A percentile compares a stretch with the other conserved stretches of the same genome.
phyloP scores from a whole-genome alignment of 1,139 yeast genomes.

The Diutina siamensis region DNA sequence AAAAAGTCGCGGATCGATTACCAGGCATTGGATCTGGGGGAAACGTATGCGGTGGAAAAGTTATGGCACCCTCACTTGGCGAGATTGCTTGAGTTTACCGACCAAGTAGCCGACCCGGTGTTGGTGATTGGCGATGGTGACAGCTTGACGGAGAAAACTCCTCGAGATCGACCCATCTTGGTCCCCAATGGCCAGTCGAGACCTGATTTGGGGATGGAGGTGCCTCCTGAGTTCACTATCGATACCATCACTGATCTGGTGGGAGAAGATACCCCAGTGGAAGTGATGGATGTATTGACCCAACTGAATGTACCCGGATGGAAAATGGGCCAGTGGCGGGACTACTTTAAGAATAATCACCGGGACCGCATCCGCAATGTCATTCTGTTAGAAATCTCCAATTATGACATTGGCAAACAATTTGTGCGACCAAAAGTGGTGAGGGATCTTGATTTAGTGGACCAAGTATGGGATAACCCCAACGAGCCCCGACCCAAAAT shows the following conservation, averaged over 20 bases:
- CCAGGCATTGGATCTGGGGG: slow-evolving; percentile 71
- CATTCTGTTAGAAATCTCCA: slow-evolving; percentile 67
- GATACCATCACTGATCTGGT: slow-evolving; percentile 45
- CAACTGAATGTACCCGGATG: slow-evolving; percentile 63
- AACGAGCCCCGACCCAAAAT: slow-evolving; percentile 48
- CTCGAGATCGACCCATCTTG: slow-evolving; percentile 22
- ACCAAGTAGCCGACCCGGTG: slow-evolving; percentile 7
- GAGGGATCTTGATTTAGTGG: slow-evolving; percentile 57
- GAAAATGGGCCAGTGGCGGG: slow-evolving; percentile 65
- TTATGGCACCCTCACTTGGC: slow-evolving; percentile 53
- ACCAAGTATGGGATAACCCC: slow-evolving; percentile 42
- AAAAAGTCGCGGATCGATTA: slow-evolving; percentile 52
- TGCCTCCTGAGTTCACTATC: slow-evolving; percentile 36
- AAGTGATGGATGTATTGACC: slow-evolving; percentile 84
- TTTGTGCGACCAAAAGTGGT: slow-evolving; percentile 61
- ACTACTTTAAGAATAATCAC: slow-evolving; percentile 45
- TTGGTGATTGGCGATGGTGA: slow-evolving; percentile 11
- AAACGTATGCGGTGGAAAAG: slow-evolving; percentile 43
- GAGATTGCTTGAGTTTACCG: slow-evolving; percentile 18
- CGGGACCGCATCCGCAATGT: slow-evolving; percentile 71
- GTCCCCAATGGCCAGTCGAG: slow-evolving; percentile 9
- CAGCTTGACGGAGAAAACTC: slow-evolving; percentile 27
- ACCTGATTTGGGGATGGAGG: slow-evolving; percentile 22
- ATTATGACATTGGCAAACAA: slow-evolving; percentile 35
- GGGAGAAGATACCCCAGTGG: slow-evolving; percentile 56